Conservation (phyloP, 257 asterid species). For the Gentiana straminea region DNA sequence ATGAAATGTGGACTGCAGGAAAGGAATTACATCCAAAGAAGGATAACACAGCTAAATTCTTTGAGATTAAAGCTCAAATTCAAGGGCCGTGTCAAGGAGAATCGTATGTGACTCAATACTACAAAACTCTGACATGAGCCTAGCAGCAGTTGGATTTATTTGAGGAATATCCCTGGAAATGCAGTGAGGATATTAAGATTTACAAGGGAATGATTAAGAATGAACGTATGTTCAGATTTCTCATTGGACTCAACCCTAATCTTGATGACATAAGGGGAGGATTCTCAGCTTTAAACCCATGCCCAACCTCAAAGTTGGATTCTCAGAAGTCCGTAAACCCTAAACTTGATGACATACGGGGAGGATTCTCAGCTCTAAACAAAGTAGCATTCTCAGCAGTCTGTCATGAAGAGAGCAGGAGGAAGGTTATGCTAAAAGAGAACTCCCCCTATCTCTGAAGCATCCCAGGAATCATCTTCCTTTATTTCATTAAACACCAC, state of each 20-base stretch:
- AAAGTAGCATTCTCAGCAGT: neutral
- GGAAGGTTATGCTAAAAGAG: neutral
- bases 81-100: neutral
- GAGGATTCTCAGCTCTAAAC: neutral
- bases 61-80: neutral
- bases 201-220: neutral
- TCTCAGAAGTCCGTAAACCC: neutral
- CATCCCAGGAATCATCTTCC: neutral
- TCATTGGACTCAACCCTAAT: neutral
- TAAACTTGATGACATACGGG: neutral
- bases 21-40: neutral
- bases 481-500: neutral
- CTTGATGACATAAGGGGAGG: neutral
- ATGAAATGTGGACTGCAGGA: neutral
- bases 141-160: neutral
- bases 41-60: neutral
- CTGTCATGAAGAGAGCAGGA: neutral
- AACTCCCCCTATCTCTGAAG: neutral
- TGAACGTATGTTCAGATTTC: neutral
- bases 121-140: neutral
- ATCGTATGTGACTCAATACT: neutral
- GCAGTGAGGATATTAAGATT: neutral
- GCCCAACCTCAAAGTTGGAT: too few relatives aligned
- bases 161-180: neutral
- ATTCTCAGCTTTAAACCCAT: too few relatives aligned